These are phyloP conservation scores for Triticum dicoccoides DNA, from an alignment of 176 grass and related monocot genomes.

Conservation along the genomic window DNA sequence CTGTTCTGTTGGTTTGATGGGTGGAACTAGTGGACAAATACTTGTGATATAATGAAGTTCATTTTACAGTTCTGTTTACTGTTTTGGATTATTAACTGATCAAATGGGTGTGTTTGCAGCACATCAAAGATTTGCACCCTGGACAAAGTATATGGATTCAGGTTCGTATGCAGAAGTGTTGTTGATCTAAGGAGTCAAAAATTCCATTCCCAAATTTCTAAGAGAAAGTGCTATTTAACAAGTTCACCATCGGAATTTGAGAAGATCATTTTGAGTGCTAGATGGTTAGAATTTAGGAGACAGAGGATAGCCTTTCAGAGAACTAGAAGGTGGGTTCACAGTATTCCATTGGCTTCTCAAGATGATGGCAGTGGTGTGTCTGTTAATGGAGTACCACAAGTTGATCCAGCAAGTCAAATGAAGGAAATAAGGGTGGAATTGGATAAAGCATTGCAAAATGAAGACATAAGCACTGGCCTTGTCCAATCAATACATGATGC, in stretches of 20 bases:
- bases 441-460: constrained; percentile 62
- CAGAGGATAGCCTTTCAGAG: constrained; percentile 38
- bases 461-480: constrained; percentile 68
- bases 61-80: background rate
- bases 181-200: constrained; percentile 47
- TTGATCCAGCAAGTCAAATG: constrained; percentile 56
- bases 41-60: background rate
- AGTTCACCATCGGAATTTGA: constrained; percentile 25
- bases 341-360: constrained; percentile 51
- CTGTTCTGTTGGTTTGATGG: background rate
- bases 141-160: constrained; percentile 49
- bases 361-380: constrained; percentile 57
- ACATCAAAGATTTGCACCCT: constrained; percentile 57
- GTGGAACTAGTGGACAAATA: background rate
- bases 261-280: constrained; percentile 23
- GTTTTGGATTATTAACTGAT: background rate
- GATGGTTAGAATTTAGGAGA: constrained; percentile 64
- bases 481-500: constrained; percentile 96
- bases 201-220: constrained; percentile 34
- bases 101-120: constrained; percentile 41
- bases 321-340: constrained; percentile 34
- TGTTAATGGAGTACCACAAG: constrained; percentile 62
- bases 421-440: constrained; percentile 76
- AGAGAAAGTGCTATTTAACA: constrained; percentile 45
- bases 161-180: constrained; percentile 44